These are phyloP conservation scores for Saccharomycopsis amapae DNA, from an alignment of 805 yeast genomes.

Conservation along the genomic window DNA sequence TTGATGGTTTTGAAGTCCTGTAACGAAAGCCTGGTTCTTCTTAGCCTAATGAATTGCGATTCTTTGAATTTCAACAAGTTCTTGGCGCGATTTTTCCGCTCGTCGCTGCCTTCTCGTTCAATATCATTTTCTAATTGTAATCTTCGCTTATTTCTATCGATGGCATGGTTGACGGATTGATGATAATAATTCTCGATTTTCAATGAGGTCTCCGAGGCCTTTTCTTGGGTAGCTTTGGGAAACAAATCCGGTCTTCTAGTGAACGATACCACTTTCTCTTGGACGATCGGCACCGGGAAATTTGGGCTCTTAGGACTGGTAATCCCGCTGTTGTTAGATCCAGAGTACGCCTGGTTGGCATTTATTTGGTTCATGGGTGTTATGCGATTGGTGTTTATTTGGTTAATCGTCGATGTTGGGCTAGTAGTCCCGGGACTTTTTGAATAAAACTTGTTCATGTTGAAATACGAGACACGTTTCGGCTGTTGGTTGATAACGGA, in stretches of 20 bases:
- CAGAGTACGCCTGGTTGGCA: no score
- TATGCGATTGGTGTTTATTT: no score
- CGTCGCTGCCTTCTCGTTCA: slow-evolving; percentile 73
- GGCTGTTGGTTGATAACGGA: slow-evolving; percentile 22
- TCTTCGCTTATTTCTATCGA: slow-evolving; percentile 90
- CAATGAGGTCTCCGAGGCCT: slow-evolving; percentile 75
- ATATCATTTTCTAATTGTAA: slow-evolving; percentile 74
- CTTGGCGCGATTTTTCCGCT: slow-evolving; percentile 74
- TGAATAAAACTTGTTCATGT: slow-evolving; percentile 18
- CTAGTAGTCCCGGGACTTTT: slow-evolving; percentile 18
- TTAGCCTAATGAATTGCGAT: slow-evolving; percentile 73
- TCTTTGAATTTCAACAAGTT: slow-evolving; percentile 82
- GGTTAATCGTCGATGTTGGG: not conserved
- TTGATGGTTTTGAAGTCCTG: slow-evolving; percentile 86
- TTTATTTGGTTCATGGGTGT: no score
- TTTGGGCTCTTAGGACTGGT: not conserved
- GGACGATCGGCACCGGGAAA: not conserved
- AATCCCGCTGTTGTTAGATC: not conserved
- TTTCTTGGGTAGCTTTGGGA: slow-evolving; percentile 69
- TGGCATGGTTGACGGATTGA: slow-evolving; percentile 81
- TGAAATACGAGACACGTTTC: slow-evolving; percentile 21
- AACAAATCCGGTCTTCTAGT: slow-evolving; percentile 69
- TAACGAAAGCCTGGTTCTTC: slow-evolving; percentile 75
- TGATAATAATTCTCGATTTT: slow-evolving; percentile 80
- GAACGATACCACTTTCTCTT: not conserved